A percentile compares a stretch with the other conserved stretches of the same genome.
Conservation (phyloP, 345 rosid genomes). For the Sisymbrium altissimum region DNA sequence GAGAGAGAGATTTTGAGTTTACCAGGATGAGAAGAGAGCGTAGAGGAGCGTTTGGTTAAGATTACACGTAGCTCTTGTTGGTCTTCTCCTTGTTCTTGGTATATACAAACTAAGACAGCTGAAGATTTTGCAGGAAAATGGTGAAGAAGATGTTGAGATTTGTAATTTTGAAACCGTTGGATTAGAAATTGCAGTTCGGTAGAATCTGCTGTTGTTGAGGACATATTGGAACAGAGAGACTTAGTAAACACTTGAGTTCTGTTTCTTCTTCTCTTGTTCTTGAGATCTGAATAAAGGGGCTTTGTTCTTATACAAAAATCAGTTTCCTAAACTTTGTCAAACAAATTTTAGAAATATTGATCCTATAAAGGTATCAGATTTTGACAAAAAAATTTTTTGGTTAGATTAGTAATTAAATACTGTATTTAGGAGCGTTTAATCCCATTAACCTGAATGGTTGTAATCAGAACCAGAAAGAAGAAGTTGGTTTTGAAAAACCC, state of each 20-base stretch:
- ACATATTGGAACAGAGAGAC: conserved; percentile 10
- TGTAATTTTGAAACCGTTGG: conserved; percentile 13
- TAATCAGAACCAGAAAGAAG: not conserved
- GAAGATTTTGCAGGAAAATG: conserved; percentile 29
- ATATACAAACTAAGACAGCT: conserved; percentile 55
- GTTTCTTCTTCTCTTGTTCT: not conserved
- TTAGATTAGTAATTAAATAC: not conserved
- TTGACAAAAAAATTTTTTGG: not conserved
- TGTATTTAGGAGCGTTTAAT: not conserved
- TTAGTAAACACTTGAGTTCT: not conserved
- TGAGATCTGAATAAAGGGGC: conserved; percentile 20
- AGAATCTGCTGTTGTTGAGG: conserved; percentile 11
- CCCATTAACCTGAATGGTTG: not conserved
- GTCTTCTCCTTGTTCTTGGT: conserved; percentile 39
- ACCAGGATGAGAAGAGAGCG: conserved; percentile 47
- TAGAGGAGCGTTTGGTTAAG: conserved; percentile 51
- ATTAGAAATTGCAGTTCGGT: conserved; percentile 6
- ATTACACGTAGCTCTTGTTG: conserved; percentile 43
- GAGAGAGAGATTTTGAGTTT: not conserved
- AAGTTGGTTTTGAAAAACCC: not conserved
- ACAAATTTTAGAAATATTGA: not conserved
- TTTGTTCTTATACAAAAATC: not conserved
- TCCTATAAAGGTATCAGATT: no score
- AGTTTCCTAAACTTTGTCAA: not conserved
- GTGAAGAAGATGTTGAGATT: conserved; percentile 2